These are phyloP conservation scores for Hypoxylon sp. DNA, from an alignment of 2,329 filamentous ascomycete species.

Conservation along the genomic window DNA sequence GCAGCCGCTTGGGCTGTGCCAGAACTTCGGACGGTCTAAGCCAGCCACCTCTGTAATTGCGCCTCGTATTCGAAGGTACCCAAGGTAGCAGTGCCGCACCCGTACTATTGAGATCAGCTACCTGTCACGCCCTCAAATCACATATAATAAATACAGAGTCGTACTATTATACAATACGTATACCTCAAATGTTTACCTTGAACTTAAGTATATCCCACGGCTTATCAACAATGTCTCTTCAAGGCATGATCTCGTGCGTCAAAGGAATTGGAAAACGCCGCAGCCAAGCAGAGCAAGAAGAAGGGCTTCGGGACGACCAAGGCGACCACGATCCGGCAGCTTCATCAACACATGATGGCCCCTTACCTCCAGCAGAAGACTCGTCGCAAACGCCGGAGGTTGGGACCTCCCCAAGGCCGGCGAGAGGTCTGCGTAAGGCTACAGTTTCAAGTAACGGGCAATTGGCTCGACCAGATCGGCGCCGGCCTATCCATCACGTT, in stretches of 20 bases:
- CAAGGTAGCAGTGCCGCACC: too few species aligned
- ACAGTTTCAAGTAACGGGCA: neutral
- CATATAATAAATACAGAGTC: too few species aligned
- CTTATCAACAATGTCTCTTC: slow-evolving; percentile 5
- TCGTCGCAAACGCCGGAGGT: neutral
- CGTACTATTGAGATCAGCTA: too few species aligned
- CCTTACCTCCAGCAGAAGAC: neutral
- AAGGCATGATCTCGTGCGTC: slow-evolving; percentile 8
- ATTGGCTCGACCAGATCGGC: neutral
- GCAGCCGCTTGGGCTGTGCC: too few species aligned
- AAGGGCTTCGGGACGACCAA: neutral
- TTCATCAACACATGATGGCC: neutral
- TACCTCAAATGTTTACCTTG: neutral
- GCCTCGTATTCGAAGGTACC: too few species aligned
- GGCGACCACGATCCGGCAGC: neutral
- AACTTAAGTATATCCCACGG: neutral
- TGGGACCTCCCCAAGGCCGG: neutral
- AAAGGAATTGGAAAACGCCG: slow-evolving; percentile 7
- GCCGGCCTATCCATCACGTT: neutral
- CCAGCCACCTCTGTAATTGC: too few species aligned
- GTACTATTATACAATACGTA: too few species aligned
- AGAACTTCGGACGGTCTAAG: too few species aligned
- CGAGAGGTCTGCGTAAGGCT: slow-evolving; percentile 15
- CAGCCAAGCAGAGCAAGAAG: too few species aligned
- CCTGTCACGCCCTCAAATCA: too few species aligned